Evolutionary conservation across 1,284 basidiomycete species (phyloP).

Genomic region (Apiotrichum laibachii): DNA sequence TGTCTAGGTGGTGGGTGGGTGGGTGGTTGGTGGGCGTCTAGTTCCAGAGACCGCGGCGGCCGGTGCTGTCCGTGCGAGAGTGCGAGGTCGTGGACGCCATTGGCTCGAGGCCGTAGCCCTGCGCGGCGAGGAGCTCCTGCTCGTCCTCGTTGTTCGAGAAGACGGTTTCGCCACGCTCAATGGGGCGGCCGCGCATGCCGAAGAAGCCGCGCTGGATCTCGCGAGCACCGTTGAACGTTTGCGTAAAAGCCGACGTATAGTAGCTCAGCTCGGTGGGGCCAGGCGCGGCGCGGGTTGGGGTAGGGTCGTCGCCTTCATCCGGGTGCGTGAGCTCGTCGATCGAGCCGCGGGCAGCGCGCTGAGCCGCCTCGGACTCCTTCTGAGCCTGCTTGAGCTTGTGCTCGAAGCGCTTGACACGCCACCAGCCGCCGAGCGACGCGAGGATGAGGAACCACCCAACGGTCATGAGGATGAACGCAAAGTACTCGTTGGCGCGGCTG

Average conservation of each 20-base stretch:
- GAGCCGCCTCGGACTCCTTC: conserved; percentile 40
- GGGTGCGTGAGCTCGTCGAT: conserved; percentile 5
- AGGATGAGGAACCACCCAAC: conserved; percentile 88
- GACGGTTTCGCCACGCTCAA: conserved; percentile 20
- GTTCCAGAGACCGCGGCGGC: conserved; percentile 9
- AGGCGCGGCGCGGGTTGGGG: conserved; percentile 19
- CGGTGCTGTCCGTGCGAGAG: conserved; percentile 5
- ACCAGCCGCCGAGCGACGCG: conserved; percentile 73
- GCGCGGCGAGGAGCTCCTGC: conserved; percentile 44
- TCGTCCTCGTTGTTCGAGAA: conserved; percentile 30
- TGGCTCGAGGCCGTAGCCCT: conserved; percentile 42
- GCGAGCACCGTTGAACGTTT: conserved; percentile 34
- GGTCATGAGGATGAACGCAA: conserved; percentile 87
- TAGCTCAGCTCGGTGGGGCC: conserved; percentile 33
- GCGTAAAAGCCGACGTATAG: conserved; percentile 38
- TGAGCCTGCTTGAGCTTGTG: conserved; percentile 36
- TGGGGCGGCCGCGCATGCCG: conserved; percentile 34
- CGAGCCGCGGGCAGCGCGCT: conserved; percentile 31
- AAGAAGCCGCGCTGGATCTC: conserved; percentile 45
- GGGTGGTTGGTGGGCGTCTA: not conserved
- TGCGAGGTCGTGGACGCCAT: conserved; percentile 19
- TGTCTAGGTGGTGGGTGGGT: too few relatives aligned
- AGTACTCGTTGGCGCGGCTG: conserved; percentile 65
- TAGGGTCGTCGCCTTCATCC: conserved; percentile 7
- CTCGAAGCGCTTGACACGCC: conserved; percentile 70